Evolutionary conservation across 768 basidiomycete genomes (phyloP), one percentile per base, ranked within the genome.

Genomic region (Tulasnella sp.): DNA sequence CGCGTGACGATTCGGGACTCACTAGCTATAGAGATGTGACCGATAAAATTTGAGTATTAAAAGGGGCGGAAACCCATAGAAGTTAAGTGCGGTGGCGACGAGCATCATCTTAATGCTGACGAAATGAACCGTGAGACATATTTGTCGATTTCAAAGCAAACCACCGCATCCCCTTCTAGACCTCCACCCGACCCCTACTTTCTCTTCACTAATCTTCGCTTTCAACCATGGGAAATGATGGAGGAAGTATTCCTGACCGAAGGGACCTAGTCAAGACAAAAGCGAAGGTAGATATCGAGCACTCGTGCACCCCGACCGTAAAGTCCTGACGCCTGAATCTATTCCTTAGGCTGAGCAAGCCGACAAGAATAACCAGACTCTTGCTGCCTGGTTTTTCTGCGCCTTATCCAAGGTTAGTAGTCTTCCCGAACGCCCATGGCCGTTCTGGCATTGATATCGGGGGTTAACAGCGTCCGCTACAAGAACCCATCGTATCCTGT

Each of bases 361-460:
- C 0, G 97, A 99, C 88, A 94, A 91, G 85, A 92, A 94, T 1
- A 96, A 96, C 83, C 93, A 97, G 83, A 91, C 92, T 18, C 89
- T 93, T 44, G 96, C 96, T 2, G 88, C 90, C 72, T 99, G 95
- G 96, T 90, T 94, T 80, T 96, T 94, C 84, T 99, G 98, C 84
- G 96, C 97, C 12, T 88, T 99, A 4, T 98, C 97, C 58, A 98
- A 98, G 90, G 96, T 94, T 83, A 75, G 87, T 84, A 42, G 5
- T 27, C 34, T 77, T 58, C 62, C 19, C 27, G 27, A 34, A 7
- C 4, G 0, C 52, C 39, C 34, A 62, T 62, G 10, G 62, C 42
- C 52, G 58, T 34, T n/a, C 36, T 31, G 34, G 4, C 58, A 48
- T 52, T 77, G 71, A 77, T 78, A 48, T 75, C 34, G 58, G 4